Evolutionary conservation across 2,329 filamentous ascomycete genomes (phyloP), one percentile per base, ranked within the genome.

Genomic region (Colletotrichum sp.): DNA sequence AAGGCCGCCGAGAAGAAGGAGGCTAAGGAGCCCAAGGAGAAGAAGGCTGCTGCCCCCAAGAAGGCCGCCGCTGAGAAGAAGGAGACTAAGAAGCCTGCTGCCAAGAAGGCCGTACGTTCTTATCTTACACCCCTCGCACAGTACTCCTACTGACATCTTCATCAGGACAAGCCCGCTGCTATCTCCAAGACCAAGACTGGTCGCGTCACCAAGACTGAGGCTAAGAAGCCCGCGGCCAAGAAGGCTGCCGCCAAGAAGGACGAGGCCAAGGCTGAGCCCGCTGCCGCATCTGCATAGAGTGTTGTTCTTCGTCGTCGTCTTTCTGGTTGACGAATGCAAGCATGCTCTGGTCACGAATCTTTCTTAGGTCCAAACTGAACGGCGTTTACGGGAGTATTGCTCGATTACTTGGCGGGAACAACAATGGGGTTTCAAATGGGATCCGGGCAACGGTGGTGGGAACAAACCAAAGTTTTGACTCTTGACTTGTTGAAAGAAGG

Each of bases 131-230:
- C 85, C 81, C 84, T 84, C 79, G 80, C 85, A 63, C 78, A 82
- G 4, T 7, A 52, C 63, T 5, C 12, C 16, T 3, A 65, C 72
- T 75, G 13, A 71, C 26, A 21, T 36, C 6, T 3, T 79, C 88
- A 94, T 71, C 90, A 93, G 73, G 93, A 95, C 79, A 93, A 94
- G 86, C 89, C 92, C 78, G 92, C 93, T 81, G 89, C 93, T 64
- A 87, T 96, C 69, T 91, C 90, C 84, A 96, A 95, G 92, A 96
- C 95, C 85, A 97, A 97, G 92, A 93, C 95, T 70, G 95, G 95
- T 65, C 94, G 95, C 80, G 94, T 98, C 81, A 92, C 93, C 81
- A 98, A 97, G 92, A 88, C 90, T 26, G 87, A 89, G 49, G 86
- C 88, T 83, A 88, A 88, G 86, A 84, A 87, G 13, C 84, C 87